Conservation (phyloP, 169 alveolate genomes). For the Sarcocystis neurona region DNA sequence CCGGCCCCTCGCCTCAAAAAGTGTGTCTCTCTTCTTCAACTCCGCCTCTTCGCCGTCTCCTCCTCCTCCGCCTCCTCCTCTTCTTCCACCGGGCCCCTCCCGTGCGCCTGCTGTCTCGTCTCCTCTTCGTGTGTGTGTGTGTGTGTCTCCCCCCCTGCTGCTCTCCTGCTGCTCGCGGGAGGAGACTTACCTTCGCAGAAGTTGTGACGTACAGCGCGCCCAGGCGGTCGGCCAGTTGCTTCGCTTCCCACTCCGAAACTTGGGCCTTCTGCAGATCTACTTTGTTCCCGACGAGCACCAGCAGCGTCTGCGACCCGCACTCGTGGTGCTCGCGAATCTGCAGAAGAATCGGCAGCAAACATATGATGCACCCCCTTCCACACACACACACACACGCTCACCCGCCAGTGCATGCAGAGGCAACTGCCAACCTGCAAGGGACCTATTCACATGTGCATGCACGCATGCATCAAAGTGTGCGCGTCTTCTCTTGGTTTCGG, state of each 20-base stretch:
- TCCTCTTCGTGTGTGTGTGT: not conserved
- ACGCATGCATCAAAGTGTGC: no score
- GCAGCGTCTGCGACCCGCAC: conserved; percentile 73
- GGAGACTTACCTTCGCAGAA: conserved; percentile 67
- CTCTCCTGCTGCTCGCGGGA: not conserved
- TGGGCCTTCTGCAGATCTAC: conserved; percentile 77
- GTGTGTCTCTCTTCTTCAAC: no score
- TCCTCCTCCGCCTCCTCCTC: not conserved
- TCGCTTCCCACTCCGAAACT: conserved; percentile 65
- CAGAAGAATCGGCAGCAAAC: not conserved
- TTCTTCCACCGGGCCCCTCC: no score
- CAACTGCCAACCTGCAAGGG: no score
- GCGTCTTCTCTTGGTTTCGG: no score
- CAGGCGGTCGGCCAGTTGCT: conserved; percentile 63
- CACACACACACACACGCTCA: no score
- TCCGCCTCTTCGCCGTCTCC: no score
- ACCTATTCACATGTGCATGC: no score
- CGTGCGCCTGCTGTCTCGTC: no score
- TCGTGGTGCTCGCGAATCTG: conserved; percentile 49
- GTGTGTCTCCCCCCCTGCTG: not conserved
- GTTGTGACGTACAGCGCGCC: conserved; percentile 68
- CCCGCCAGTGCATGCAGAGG: no score
- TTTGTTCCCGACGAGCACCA: conserved; percentile 91
- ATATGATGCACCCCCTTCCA: no score
- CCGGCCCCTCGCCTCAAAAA: no score